These are phyloP conservation scores for Chamaenerion angustifolium DNA, from an alignment of 345 rosid genomes.

Conservation along the genomic window DNA sequence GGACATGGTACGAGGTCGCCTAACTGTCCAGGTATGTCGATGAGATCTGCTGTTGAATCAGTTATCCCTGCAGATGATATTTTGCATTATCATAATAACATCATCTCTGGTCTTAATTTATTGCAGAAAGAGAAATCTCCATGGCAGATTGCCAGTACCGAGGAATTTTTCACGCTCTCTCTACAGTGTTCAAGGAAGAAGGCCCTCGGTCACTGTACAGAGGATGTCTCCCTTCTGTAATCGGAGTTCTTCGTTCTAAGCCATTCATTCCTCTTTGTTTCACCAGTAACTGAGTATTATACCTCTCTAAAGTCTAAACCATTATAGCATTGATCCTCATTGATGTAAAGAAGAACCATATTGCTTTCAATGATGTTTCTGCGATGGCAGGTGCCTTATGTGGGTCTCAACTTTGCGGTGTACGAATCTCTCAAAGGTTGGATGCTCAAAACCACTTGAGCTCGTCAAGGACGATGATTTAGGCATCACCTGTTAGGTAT, in stretches of 20 bases:
- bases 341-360: too few relatives aligned
- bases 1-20: constrained; percentile 85
- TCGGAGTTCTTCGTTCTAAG: constrained; percentile 62
- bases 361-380: too few relatives aligned
- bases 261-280: too few relatives aligned
- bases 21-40: constrained; percentile 66
- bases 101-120: too few relatives aligned
- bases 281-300: too few relatives aligned
- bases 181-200: constrained; percentile 60
- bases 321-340: too few relatives aligned
- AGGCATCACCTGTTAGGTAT: too few relatives aligned
- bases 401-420: constrained; percentile 83
- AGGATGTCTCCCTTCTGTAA: constrained; percentile 91
- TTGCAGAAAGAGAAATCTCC: constrained; percentile 58
- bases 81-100: too few relatives aligned
- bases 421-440: constrained; percentile 80
- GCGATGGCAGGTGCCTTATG: constrained; percentile 95
- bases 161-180: constrained; percentile 75
- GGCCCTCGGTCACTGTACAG: constrained; percentile 68
- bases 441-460: constrained; percentile 41
- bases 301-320: too few relatives aligned
- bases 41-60: too few relatives aligned
- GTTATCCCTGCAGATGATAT: too few relatives aligned
- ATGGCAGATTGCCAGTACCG: constrained; percentile 55
- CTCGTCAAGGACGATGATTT: constrained; percentile 44